Conservation (phyloP, 2,329 filamentous ascomycete genomes). For the Biscogniauxia marginata region DNA sequence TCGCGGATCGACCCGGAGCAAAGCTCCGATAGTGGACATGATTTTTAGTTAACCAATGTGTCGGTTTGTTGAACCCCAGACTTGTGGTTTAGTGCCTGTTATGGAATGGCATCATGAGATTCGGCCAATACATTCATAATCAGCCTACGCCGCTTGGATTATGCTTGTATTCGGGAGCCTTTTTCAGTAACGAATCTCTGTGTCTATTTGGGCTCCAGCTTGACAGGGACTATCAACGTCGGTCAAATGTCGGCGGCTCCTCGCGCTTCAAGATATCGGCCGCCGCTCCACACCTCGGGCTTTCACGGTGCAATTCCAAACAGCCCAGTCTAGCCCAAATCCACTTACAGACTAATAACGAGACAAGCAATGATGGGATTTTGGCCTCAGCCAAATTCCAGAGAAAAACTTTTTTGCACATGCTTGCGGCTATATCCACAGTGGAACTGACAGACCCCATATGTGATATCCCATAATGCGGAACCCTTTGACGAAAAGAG, state of each 20-base stretch:
- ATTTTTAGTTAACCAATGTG: background rate
- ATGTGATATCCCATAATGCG: conserved; percentile 12
- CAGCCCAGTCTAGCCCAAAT: conserved; percentile 9
- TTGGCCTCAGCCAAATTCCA: conserved; percentile 1
- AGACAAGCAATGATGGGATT: background rate
- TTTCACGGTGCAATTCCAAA: conserved; percentile 23
- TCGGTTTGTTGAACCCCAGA: background rate
- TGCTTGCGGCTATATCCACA: conserved; percentile 10
- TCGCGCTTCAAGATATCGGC: conserved; percentile 17
- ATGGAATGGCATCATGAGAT: background rate
- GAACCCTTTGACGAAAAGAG: conserved; percentile 15
- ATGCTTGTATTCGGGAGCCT: conserved; percentile 10
- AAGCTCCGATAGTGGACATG: conserved; percentile 9
- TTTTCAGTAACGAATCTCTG: conserved; percentile 6
- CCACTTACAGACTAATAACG: background rate
- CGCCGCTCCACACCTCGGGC: conserved; percentile 27
- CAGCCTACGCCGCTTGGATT: conserved; percentile 7
- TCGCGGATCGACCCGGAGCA: conserved; percentile 12
- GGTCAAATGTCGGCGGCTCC: conserved; percentile 27
- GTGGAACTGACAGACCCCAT: conserved; percentile 10
- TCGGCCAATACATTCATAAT: background rate
- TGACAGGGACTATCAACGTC: conserved; percentile 18
- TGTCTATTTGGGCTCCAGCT: conserved; percentile 17
- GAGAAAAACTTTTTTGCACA: conserved; percentile 7
- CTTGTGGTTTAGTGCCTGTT: conserved; percentile 1